Base-by-base conservation (phyloP, 805 yeast genomes). In the Priceomyces haplophilus region DNA sequence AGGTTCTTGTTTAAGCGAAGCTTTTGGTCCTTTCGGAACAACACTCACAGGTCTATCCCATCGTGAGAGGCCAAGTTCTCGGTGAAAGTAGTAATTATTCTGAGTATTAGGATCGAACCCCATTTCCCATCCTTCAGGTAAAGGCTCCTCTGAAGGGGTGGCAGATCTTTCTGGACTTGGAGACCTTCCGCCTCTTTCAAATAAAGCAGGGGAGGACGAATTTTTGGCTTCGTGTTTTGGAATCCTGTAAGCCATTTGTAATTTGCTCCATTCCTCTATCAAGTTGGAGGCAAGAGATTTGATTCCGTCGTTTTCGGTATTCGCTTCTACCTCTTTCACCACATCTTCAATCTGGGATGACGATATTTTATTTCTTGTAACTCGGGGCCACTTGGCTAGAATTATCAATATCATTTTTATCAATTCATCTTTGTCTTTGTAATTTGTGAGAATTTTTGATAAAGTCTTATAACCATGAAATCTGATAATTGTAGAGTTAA, bases 381-480 rank as follows among this genome's bases (percentile, higher is more conserved):
- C 73, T 29, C 76, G 58, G 2, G 76, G 76, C 76, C 76, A 70
- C 43, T 61, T 61, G 21, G 58, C 55, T 68, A 93, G 69, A 16
- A 88, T 76, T 35, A 69, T 72, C 35, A 91, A 64, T 13, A 87
- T 73, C 52, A 71, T 61, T 3, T 53, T 47, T 4, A 77, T 65
- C 36, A 83, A 57, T 0, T 62, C 67, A 33, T 50, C 53, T 7
- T 45, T 36, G 11, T 51, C 52, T 36, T 58, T 33, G 38, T 50
- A 51, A 8, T 64, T 67, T 47, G 73, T 71, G 40, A 89, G 56
- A 4, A 87, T 64, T 11, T 81, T 76, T 12, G 85, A 78, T 40
- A 90, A 69, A 15, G 93, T 82, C 55, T 83, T 83, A 62, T 88
- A 86, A 10, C 98, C 99, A 60, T 90, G 99, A 55, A 88, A 73